These are phyloP conservation scores for Nicotiana tomentosiformis DNA, from an alignment of 257 asterid genomes.

Conservation along the genomic window DNA sequence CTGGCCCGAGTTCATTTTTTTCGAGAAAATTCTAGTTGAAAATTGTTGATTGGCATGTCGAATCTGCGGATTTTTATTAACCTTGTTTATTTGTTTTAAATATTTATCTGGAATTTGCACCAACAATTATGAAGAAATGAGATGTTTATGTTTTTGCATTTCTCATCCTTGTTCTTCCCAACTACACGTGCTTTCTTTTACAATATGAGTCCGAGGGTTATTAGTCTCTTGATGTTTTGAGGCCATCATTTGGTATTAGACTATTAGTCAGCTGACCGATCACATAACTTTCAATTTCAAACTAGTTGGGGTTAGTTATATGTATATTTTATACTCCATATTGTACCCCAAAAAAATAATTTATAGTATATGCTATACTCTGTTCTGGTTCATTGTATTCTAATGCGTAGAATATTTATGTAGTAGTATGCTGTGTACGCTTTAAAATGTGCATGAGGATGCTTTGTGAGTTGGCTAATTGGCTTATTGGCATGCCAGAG, in stretches of 20 bases:
- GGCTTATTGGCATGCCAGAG: neutral
- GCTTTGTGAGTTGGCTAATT: neutral
- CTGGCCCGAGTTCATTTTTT: neutral
- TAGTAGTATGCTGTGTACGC: neutral
- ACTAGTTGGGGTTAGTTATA: too few relatives aligned
- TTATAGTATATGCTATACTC: too few relatives aligned
- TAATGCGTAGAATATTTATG: neutral
- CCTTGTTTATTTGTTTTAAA: neutral
- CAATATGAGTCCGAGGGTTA: neutral
- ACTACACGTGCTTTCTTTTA: neutral
- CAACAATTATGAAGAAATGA: neutral
- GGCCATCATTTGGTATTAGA: too few relatives aligned
- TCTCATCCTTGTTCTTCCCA: neutral
- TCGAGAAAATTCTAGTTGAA: neutral
- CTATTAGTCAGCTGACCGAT: too few relatives aligned
- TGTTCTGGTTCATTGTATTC: neutral
- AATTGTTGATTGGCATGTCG: neutral
- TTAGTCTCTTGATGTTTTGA: too few relatives aligned
- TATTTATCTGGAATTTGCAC: neutral
- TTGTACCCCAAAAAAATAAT: too few relatives aligned
- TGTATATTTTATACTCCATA: too few relatives aligned
- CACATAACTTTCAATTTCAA: too few relatives aligned
- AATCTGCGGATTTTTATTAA: neutral
- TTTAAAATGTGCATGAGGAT: neutral
- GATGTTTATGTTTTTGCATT: neutral